Conservation (phyloP, 73 alveolate genomes). For the Durusdinium trenchii region DNA sequence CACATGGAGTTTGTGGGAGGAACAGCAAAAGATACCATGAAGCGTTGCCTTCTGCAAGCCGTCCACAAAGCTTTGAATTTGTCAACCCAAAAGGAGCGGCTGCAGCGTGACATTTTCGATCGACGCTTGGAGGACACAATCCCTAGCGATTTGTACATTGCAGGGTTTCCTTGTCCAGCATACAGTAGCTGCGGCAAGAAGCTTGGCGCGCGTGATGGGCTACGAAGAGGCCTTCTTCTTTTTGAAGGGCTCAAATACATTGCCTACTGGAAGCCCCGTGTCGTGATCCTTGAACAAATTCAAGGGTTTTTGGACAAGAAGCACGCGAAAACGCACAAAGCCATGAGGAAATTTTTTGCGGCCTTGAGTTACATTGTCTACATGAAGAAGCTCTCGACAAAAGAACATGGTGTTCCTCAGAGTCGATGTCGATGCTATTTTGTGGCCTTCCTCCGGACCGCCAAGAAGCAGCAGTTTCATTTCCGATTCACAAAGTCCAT, state of each 20-base stretch:
- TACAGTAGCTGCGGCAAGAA: not conserved
- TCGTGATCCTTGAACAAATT: not conserved
- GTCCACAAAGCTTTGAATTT: not conserved
- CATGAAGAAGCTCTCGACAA: not conserved
- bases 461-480: not conserved
- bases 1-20: constrained; percentile 49
- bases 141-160: not conserved
- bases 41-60: not conserved
- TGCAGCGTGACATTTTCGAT: not conserved
- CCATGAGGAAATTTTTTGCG: not conserved
- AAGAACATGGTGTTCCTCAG: not conserved
- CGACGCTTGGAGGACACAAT: not conserved
- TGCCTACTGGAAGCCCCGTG: not conserved
- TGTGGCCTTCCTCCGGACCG: not conserved
- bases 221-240: not conserved
- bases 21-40: not conserved
- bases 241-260: not conserved
- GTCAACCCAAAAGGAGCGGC: not conserved
- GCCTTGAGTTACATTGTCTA: constrained; percentile 7
- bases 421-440: not conserved
- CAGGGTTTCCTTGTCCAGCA: constrained; percentile 17
- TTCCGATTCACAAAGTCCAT: not conserved
- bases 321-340: not conserved
- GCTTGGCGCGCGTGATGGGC: not conserved
- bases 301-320: not conserved